phyloP scores from a whole-genome alignment of 106 monocot species.

The Dendrobium huoshanense region DNA sequence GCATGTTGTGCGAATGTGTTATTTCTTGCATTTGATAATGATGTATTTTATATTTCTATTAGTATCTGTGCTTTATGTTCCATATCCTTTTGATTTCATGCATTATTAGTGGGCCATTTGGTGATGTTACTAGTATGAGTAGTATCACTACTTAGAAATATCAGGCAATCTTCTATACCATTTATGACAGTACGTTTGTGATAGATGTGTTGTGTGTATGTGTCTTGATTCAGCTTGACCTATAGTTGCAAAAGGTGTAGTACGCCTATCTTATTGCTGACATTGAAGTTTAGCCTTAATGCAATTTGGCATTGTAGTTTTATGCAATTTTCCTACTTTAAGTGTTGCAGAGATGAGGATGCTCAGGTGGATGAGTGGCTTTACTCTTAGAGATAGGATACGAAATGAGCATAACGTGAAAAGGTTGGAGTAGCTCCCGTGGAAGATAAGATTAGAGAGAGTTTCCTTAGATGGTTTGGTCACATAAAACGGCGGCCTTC shows the following conservation, averaged over 20 bases:
- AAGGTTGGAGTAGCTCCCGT: no score
- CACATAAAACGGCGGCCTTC: no score
- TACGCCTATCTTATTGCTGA: neutral
- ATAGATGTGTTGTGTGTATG: constrained; percentile 1
- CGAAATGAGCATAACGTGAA: no score
- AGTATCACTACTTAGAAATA: neutral
- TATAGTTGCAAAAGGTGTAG: neutral
- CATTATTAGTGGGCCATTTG: neutral
- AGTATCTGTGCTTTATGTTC: neutral
- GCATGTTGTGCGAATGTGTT: neutral
- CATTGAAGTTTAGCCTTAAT: neutral
- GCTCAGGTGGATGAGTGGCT: no score
- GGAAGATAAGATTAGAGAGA: no score
- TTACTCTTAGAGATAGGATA: no score
- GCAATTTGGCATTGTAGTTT: neutral
- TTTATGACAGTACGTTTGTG: neutral
- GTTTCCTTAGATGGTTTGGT: no score
- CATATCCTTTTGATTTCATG: neutral
- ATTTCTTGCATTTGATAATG: neutral
- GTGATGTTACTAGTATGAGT: neutral
- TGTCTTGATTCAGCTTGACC: neutral
- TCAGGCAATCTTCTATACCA: neutral
- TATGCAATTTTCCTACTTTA: neutral
- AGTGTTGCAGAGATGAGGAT: no score
- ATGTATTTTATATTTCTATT: neutral